Evolutionary conservation across 139 green algal genomes (phyloP), one percentile per base, ranked within the genome.

Genomic region (Asterochloris sp.): DNA sequence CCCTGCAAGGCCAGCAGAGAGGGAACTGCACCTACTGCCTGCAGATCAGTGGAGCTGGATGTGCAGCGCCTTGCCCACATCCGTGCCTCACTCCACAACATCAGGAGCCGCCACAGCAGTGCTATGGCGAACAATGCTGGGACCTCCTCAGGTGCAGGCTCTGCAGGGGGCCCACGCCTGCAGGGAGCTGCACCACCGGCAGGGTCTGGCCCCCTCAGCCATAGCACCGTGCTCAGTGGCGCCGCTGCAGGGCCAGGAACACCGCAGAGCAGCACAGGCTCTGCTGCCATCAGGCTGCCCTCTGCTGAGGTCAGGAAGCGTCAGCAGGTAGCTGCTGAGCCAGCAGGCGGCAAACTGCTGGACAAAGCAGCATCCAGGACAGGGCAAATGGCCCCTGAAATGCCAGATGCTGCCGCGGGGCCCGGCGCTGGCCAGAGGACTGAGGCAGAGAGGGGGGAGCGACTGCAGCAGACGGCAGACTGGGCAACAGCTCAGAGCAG

Each of bases 21-120:
- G 38, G 38, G 38, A 6, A 54, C 38, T 54, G 4, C 38, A 54
- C 38, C 6, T 54, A 13, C 75, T 69, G 11, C 47, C 23, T 16
- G 16, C 60, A 38, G 76, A 38, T 80, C 76, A 11, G 76, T 80
- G 23, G 76, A 80, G 24, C 24, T 69, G 24, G 76, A 80, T 47
- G 76, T 80, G 11, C 76, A 80, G n/a, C 60, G 76, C 13, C 60
- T 80, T n/a, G 76, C 76, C 38, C 60, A 80, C 23, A 80, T 80
- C 13, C 61, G 76, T 38, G 76, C 76, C 12, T 80, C 76, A 13
- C 60, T 80, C 47, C 76, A 80, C 27, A 29, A 80, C 9, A 80
- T 80, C 60, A 61, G 68, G 21, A 67, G 76, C 29, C 29, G 76
- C 38, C 38, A 54, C 38, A 54, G 38, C 38, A 54, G 38, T 54